Conservation (phyloP, 2,329 filamentous ascomycete genomes). For the Phoma herbarum region DNA sequence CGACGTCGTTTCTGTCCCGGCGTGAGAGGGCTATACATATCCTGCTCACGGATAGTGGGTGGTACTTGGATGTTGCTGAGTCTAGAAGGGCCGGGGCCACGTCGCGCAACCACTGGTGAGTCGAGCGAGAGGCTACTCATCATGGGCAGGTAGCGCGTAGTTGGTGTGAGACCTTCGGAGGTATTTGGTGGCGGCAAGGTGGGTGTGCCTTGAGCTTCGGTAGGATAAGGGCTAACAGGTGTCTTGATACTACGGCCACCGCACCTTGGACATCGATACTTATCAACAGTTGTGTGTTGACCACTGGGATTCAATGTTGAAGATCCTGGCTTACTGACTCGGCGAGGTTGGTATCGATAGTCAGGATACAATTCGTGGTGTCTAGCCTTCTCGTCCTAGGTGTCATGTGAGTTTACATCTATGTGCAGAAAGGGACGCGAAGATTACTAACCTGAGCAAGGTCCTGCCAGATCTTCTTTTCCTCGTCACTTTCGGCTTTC, state of each 20-base stretch:
- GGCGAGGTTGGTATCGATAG: constrained; percentile 90
- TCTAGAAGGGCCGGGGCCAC: constrained; percentile 35
- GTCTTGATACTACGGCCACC: constrained; percentile 72
- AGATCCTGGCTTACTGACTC: constrained; percentile 53
- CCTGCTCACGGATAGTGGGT: constrained; percentile 28
- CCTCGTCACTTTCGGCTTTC: constrained; percentile 76
- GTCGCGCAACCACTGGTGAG: constrained; percentile 40
- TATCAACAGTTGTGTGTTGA: constrained; percentile 53
- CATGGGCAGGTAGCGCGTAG: constrained; percentile 46
- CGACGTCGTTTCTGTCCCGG: constrained; percentile 49
- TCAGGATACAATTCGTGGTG: constrained; percentile 91
- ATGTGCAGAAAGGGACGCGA: constrained; percentile 1
- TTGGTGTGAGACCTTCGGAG: constrained; percentile 45
- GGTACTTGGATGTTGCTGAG: constrained; percentile 44
- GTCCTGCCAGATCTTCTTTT: constrained; percentile 86
- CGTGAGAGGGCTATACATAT: constrained; percentile 44
- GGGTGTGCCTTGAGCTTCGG: constrained; percentile 55
- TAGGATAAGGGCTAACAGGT: constrained; percentile 63
- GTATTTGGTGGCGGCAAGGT: constrained; percentile 51
- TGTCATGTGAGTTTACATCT: constrained; percentile 22
- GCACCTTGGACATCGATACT: constrained; percentile 72
- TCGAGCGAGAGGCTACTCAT: constrained; percentile 55
- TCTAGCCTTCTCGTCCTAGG: constrained; percentile 82
- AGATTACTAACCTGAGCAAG: constrained; percentile 74
- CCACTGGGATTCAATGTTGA: constrained; percentile 45